Evolutionary conservation across 2,329 filamentous ascomycete genomes (phyloP).

Genomic region (Penicillium thymicola): DNA sequence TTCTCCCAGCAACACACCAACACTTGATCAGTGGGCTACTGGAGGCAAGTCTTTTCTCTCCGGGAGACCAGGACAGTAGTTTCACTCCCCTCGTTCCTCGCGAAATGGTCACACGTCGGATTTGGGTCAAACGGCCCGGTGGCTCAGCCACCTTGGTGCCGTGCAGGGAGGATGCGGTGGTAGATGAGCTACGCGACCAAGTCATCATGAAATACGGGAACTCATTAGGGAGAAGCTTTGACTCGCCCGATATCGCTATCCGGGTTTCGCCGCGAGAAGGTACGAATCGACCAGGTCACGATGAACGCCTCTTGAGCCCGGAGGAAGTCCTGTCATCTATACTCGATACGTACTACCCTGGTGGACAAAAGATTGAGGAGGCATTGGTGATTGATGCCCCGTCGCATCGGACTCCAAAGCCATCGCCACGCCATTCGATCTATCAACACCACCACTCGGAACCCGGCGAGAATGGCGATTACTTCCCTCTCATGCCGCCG

Average conservation of each 20-base stretch:
- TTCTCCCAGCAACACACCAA: slow-evolving; percentile 40
- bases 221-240: slow-evolving; percentile 81
- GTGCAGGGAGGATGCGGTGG: slow-evolving; percentile 81
- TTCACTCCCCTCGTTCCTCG: slow-evolving; percentile 18
- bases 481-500: slow-evolving; percentile 73
- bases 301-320: slow-evolving; percentile 71
- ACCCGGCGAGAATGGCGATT: slow-evolving; percentile 71
- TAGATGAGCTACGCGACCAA: slow-evolving; percentile 90
- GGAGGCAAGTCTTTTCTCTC: slow-evolving; percentile 24
- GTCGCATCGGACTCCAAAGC: slow-evolving; percentile 69
- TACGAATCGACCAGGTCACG: slow-evolving; percentile 42
- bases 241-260: slow-evolving; percentile 83
- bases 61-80: slow-evolving; percentile 23
- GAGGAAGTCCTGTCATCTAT: slow-evolving; percentile 79
- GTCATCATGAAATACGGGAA: slow-evolving; percentile 93
- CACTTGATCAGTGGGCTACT: slow-evolving; percentile 37
- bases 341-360: slow-evolving; percentile 78
- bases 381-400: slow-evolving; percentile 89
- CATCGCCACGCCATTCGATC: slow-evolving; percentile 62
- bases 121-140: slow-evolving; percentile 88
- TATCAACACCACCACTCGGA: slow-evolving; percentile 55
- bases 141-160: slow-evolving; percentile 84
- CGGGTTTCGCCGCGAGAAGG: slow-evolving; percentile 70
- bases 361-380: slow-evolving; percentile 82
- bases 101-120: slow-evolving; percentile 59